A percentile compares a stretch with the other conserved stretches of the same genome.
Evolutionary conservation across 768 basidiomycete species (phyloP).

Genomic region (Russula foetens): DNA sequence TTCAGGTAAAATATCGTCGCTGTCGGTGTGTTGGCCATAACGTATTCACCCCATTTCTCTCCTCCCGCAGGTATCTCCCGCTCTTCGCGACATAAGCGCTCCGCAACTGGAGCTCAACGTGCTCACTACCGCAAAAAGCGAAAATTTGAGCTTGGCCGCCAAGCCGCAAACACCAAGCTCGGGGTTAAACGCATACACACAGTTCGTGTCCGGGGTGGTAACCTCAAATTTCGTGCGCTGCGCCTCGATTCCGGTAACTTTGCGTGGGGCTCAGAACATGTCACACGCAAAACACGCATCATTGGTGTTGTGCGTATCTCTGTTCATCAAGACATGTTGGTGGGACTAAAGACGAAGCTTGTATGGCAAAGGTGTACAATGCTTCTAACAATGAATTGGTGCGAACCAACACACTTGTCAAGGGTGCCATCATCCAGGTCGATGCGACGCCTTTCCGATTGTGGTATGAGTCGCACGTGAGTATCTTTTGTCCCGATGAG

Average conservation of each 20-base stretch:
- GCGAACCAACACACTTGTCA: conserved; percentile 98
- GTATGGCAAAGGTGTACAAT: conserved; percentile 75
- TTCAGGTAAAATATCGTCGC: neutral
- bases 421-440: conserved; percentile 92
- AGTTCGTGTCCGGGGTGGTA: conserved; percentile 93
- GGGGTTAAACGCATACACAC: conserved; percentile 92
- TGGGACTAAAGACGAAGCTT: neutral
- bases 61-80: conserved; percentile 83
- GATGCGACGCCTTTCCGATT: conserved; percentile 99
- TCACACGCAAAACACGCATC: conserved; percentile 92
- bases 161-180: conserved; percentile 95
- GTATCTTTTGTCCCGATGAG: conserved; percentile 29
- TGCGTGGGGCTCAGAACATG: conserved; percentile 95
- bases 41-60: neutral
- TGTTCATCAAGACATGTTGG: neutral
- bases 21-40: neutral
- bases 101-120: conserved; percentile 85
- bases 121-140: conserved; percentile 99
- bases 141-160: conserved; percentile 99
- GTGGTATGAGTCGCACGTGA: conserved; percentile 97
- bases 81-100: conserved; percentile 95
- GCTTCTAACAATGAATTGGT: conserved; percentile 99
- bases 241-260: conserved; percentile 97
- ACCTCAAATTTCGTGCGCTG: conserved; percentile 90
- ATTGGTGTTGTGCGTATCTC: conserved; percentile 77